These are phyloP conservation scores for Begonia peltatifolia DNA, from an alignment of 306 rosid species.

Conservation along the genomic window DNA sequence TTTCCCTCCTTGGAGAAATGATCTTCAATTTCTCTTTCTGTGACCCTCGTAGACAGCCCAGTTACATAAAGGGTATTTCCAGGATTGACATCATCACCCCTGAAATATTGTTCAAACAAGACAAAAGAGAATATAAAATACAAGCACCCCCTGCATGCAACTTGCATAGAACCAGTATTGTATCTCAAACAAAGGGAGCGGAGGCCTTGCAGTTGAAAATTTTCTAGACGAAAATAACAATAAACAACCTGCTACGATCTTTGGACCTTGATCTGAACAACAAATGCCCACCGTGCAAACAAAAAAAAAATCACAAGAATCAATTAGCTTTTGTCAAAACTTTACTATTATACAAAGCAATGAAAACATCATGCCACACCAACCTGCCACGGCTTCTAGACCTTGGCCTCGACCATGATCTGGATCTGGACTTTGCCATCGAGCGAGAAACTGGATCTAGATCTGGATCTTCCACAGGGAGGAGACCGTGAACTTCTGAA, in stretches of 20 bases:
- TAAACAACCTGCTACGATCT: conserved; percentile 62
- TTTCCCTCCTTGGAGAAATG: conserved; percentile 95
- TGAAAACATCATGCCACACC: conserved; percentile 14
- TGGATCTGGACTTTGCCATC: conserved; percentile 36
- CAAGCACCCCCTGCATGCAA: background rate
- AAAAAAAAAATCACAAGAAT: background rate
- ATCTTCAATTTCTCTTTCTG: conserved; percentile 79
- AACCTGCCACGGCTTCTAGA: conserved; percentile 92
- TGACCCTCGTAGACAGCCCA: conserved; percentile 82
- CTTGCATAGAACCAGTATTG: too few relatives aligned
- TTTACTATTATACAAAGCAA: conserved; percentile 7
- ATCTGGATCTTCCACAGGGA: conserved; percentile 51
- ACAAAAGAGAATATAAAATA: background rate
- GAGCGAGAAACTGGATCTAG: conserved; percentile 53
- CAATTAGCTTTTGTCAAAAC: conserved; percentile 1
- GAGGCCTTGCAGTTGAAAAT: background rate
- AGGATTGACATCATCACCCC: conserved; percentile 34
- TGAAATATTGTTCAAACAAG: conserved; percentile 11
- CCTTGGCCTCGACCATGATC: conserved; percentile 60
- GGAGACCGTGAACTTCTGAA: conserved; percentile 68
- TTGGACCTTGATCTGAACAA: conserved; percentile 69
- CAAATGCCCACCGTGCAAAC: background rate
- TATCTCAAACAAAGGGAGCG: too few relatives aligned
- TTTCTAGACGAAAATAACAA: background rate
- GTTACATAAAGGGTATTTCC: conserved; percentile 93